Base-by-base conservation (phyloP, 2,329 filamentous ascomycete genomes). In the Juglanconis oblonga region DNA sequence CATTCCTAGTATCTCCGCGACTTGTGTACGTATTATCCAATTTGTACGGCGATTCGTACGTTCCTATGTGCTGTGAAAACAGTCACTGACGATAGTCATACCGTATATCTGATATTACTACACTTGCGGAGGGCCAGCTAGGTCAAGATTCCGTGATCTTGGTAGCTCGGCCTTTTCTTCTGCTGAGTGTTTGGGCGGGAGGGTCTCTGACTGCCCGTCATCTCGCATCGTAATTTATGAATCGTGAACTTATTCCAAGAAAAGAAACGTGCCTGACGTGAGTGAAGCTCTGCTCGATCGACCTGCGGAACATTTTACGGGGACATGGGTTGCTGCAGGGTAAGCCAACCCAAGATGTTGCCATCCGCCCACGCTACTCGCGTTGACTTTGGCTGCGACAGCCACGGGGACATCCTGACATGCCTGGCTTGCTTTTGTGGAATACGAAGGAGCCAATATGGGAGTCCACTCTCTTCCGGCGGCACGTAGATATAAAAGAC, bases 401-500 rank as follows among this genome's bases (percentile, higher is more conserved):
- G 14, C 44, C 14, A 47, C 4, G 13, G 8, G 48, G 24, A 36
- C 31, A 35, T 53, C 32, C 42, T 44, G 38, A 7, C 8, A 31
- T n/a, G 42, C 48, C 50, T 40, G 50, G 57, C 49, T 50, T 38
- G 49, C 42, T 48, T 33, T 24, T 31, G 48, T 59, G 49, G 48
- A 42, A 57, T 62, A 59, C 52, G 48, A 56, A 49, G 56, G 52
- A 50, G 24, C 11, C 31, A 31, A 36, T 2, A 40, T n/a, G 32
- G 24, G 24, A 3, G n/a, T n/a, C 42, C 14, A 29, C 42, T 7
- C 33, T 24, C 33, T 47, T 29, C 29, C 29, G 32, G 45, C 31
- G 40, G 33, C 8, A 13, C 9, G 31, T 35, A 24, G 48, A 52
- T 62, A 59, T 59, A 62, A 59, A 59, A 36, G 24, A 35, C 29